Percentiles rank a stretch among this genome's conserved stretches.
Conservation (phyloP, 306 rosid genomes). For the Medicago ruthenica region DNA sequence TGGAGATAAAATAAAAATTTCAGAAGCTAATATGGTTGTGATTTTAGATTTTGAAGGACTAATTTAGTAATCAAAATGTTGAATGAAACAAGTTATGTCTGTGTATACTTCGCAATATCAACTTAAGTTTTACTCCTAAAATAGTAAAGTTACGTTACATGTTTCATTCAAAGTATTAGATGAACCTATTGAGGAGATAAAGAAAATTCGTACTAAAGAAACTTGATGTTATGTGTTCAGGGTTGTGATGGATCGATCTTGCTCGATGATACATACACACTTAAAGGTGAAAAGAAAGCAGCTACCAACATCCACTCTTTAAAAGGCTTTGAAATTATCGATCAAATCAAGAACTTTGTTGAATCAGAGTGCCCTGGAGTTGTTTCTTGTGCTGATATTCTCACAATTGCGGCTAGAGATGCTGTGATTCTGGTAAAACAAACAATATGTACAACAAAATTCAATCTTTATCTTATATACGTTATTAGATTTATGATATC, state of each 20-base stretch:
- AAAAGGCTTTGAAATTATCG: constrained; percentile 68
- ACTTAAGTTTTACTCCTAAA: no score
- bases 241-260: constrained; percentile 94
- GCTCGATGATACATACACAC: constrained; percentile 81
- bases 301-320: constrained; percentile 64
- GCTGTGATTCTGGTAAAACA: constrained; percentile 81
- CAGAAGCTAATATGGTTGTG: no score
- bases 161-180: background rate
- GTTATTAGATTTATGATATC: constrained; percentile 19
- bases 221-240: constrained; percentile 44
- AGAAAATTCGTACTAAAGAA: background rate
- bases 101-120: no score
- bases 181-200: no score
- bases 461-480: constrained; percentile 6
- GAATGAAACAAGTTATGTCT: no score
- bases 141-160: background rate
- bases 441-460: background rate
- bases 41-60: no score
- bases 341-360: constrained; percentile 74
- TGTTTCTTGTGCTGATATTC: constrained; percentile 95
- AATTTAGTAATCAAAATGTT: no score
- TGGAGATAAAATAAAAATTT: no score
- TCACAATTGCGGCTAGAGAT: constrained; percentile 97
- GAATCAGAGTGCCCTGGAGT: constrained; percentile 92
- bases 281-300: constrained; percentile 86